phyloP scores from a whole-genome alignment of 2,329 filamentous ascomycete genomes.

The Fusarium graminum region DNA sequence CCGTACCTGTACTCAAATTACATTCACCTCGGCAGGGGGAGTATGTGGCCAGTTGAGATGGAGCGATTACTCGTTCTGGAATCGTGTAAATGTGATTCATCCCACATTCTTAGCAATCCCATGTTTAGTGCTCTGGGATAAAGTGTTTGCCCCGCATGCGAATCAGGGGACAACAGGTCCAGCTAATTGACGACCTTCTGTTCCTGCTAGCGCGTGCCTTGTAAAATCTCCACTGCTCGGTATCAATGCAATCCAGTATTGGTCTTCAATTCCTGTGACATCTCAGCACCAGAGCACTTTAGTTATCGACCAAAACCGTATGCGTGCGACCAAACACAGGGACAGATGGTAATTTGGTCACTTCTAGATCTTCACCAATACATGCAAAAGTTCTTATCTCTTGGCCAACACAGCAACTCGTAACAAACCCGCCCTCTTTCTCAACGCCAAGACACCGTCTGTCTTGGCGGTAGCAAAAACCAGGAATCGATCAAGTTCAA shows the following conservation, averaged over 20 bases:
- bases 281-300: neutral
- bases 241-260: neutral
- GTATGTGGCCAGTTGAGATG: neutral
- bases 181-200: no score
- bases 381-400: slow-evolving; percentile 23
- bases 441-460: slow-evolving; percentile 23
- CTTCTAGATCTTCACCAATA: neutral
- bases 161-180: no score
- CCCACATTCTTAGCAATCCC: slow-evolving; percentile 3
- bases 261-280: neutral
- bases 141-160: neutral
- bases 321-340: neutral
- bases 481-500: slow-evolving; percentile 8
- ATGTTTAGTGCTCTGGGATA: slow-evolving; percentile 6
- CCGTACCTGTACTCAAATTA: neutral
- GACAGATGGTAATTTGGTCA: slow-evolving; percentile 25
- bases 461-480: slow-evolving; percentile 32
- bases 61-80: neutral
- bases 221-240: no score
- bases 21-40: neutral
- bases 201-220: no score
- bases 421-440: neutral
- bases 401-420: slow-evolving; percentile 17
- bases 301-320: neutral
- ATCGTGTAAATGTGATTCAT: neutral